Base-by-base conservation (phyloP, 225 moss, liverwort and hornwort genomes). In the Straminergon stramineum region DNA sequence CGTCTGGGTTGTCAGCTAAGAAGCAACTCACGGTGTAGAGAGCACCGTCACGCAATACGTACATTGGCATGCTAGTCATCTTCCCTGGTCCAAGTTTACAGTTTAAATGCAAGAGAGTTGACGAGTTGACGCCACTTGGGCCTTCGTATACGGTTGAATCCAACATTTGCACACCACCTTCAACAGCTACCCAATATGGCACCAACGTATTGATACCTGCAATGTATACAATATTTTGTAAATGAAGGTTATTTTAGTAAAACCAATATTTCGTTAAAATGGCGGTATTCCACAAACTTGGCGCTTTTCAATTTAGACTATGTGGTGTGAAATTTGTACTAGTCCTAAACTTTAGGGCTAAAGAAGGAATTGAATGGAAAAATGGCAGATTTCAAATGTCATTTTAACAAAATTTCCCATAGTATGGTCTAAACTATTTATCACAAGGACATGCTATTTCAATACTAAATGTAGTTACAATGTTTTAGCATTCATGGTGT, bases 1-100 rank as follows among this genome's bases (percentile, higher is more conserved):
- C 98, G 24, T 98, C 98, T 3, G 98, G 98, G 57, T 98, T 98
- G 88, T 98, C 98, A 7, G 95, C 98, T 6, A 97, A 64, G 62
- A 85, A 92, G 41, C 96, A 94, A 18, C 90, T 87, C 28, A 98
- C 86, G 7, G 94, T 91, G 83, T 98, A 98, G 30, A 94, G 87
- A 6, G 94, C 98, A 7, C 95, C 96, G 11, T 94, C 88, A 0
- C 98, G 96, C 45, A 96, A 91, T 2, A 91, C 94, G 17, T 94
- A 94, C 60, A 97, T 89, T 2, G 97, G 96, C 90, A 91, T 88
- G 43, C 95, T 95, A 15, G 65, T 86, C 67, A 98, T 32, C 15
- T 89, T 92, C 16, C 98, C 98, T 0, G 96, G 95, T 22, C 98
- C 98, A 6, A 84, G 67, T 77, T 87, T 93, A 66, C 89, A 95